These are phyloP conservation scores for Cyphellophora attinorum DNA, from an alignment of 2,329 filamentous ascomycete species.

Conservation along the genomic window DNA sequence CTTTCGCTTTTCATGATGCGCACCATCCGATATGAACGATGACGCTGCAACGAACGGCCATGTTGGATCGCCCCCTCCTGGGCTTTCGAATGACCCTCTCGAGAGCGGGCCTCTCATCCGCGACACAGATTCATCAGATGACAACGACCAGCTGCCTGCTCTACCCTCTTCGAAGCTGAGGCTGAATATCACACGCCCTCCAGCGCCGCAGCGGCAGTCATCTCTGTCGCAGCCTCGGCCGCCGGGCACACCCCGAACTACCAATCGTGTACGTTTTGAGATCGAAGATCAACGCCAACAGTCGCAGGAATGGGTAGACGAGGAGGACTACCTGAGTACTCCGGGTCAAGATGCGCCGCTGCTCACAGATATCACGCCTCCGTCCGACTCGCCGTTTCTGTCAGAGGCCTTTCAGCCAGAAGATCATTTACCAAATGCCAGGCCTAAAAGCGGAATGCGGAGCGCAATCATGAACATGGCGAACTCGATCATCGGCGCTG, in stretches of 20 bases:
- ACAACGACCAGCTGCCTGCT: too few species aligned
- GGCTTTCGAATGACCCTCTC: too few species aligned
- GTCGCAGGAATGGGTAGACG: conserved; percentile 29
- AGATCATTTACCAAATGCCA: conserved; percentile 49
- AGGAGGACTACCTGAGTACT: conserved; percentile 50
- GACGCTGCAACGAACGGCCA: conserved; percentile 12
- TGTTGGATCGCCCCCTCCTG: too few species aligned
- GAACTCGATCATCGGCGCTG: conserved; percentile 84
- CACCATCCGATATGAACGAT: conserved; percentile 16
- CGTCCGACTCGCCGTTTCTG: conserved; percentile 60
- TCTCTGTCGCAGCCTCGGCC: conserved; percentile 30
- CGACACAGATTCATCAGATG: too few species aligned
- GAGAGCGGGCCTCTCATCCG: too few species aligned
- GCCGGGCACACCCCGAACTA: conserved; percentile 47
- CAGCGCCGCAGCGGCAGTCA: conserved; percentile 25
- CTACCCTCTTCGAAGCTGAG: too few species aligned
- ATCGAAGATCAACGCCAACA: conserved; percentile 20
- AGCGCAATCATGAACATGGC: conserved; percentile 99
- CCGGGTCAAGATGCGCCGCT: conserved; percentile 54
- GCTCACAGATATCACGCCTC: conserved; percentile 74
- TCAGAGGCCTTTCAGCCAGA: conserved; percentile 46
- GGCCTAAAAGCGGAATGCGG: conserved; percentile 75
- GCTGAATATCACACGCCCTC: conserved; percentile 14
- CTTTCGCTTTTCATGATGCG: conserved; percentile 7
- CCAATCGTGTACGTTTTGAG: conserved; percentile 68